Conservation (phyloP, 2,329 filamentous ascomycete species). For the Achaetomium macrosporum region DNA sequence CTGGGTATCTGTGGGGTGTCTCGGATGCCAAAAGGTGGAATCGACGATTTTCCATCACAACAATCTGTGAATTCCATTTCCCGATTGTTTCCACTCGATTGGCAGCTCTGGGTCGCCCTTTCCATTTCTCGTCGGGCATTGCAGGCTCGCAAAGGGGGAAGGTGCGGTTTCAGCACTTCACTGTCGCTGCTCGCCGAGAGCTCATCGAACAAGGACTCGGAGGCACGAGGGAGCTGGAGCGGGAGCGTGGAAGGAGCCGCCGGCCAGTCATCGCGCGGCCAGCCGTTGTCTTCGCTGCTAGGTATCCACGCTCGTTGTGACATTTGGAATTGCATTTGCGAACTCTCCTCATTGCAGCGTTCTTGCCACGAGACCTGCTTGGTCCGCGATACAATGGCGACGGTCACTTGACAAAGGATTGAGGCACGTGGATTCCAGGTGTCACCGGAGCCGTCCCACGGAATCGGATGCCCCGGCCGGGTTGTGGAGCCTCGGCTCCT, state of each 20-base stretch:
- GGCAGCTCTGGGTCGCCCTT: background rate
- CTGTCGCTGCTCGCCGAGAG: too few relatives aligned
- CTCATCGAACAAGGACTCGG: too few relatives aligned
- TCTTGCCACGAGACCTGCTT: constrained; percentile 9
- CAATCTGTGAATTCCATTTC: background rate
- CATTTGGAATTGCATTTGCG: background rate
- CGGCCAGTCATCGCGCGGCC: background rate
- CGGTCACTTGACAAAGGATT: constrained; percentile 12
- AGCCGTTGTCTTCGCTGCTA: background rate
- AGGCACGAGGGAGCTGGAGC: too few relatives aligned
- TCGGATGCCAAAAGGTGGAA: background rate
- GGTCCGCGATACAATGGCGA: constrained; percentile 4
- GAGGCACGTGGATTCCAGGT: constrained; percentile 15
- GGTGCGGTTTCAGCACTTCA: background rate
- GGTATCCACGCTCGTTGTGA: background rate
- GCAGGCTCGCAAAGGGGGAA: background rate
- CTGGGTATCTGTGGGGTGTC: constrained; percentile 7
- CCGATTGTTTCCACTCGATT: background rate
- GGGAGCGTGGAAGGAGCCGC: background rate
- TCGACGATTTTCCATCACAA: background rate
- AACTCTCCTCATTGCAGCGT: background rate
- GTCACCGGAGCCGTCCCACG: constrained; percentile 3
- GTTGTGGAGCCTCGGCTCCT: background rate
- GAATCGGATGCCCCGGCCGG: background rate
- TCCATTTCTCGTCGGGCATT: background rate